Percentiles rank a stretch among this genome's conserved stretches.
These are phyloP conservation scores for Eucalyptus decipiens DNA, from an alignment of 345 rosid species.

Conservation along the genomic window DNA sequence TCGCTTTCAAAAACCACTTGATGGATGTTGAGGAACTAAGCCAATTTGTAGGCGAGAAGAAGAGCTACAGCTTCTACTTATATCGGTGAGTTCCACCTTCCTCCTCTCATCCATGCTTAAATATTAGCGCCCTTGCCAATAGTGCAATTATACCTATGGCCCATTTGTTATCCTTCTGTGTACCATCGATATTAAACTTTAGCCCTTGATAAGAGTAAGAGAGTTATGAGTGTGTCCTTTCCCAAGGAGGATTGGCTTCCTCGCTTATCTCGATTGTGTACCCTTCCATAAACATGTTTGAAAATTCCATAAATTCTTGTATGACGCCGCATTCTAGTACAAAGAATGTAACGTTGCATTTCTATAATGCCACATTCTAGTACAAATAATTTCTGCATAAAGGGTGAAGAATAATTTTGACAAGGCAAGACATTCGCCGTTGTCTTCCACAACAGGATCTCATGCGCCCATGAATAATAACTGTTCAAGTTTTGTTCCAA, in stretches of 20 bases:
- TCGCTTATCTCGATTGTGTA: not conserved
- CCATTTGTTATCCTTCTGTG: not conserved
- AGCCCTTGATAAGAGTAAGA: not conserved
- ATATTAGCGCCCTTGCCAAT: not conserved
- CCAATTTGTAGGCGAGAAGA: not conserved
- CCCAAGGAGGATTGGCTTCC: not conserved
- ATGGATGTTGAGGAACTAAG: not conserved
- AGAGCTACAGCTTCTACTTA: not conserved
- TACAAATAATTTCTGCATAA: not conserved
- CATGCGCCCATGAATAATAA: not conserved
- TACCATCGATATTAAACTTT: not conserved
- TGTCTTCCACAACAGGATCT: not conserved
- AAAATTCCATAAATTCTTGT: not conserved
- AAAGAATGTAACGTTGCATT: not conserved
- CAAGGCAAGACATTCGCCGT: not conserved
- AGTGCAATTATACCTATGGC: not conserved
- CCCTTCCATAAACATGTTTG: not conserved
- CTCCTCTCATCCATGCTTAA: not conserved
- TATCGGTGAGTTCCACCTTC: not conserved
- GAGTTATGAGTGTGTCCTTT: not conserved
- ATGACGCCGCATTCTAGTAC: not conserved
- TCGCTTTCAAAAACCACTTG: not conserved
- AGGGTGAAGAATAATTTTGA: not conserved
- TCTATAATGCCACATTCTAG: not conserved
- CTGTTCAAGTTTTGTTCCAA: not conserved